Base-by-base conservation (phyloP, 352 stramenopile genomes). In the Globisporangium parvum region DNA sequence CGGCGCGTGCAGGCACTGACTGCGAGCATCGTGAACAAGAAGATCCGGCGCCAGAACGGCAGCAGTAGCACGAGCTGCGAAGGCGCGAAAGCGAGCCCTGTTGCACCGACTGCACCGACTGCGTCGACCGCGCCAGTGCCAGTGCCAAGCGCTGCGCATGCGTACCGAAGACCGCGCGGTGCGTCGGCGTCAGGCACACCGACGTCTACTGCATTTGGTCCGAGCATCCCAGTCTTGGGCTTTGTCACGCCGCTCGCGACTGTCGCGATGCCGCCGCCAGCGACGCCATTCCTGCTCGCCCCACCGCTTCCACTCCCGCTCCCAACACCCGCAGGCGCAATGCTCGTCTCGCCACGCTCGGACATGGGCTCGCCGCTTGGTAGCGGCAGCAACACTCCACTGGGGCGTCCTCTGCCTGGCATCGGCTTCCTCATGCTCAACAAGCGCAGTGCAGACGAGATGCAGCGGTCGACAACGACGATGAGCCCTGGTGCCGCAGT, bases 21-120 rank as follows among this genome's bases (percentile, higher is more conserved):
- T 3, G 72, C 79, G 12, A 71, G 80, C 46, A 90, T 93, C 35
- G 79, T 93, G 35, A 93, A 93, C 66, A 89, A 89, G 69, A 89
- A 90, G 57, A 93, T 91, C 51, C 77, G 84, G 8, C 67, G 75
- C 10, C 60, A 82, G 40, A 78, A 59, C 45, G 51, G 54, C n/a
- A 50, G 20, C 21, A 54, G 24, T 48, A 56, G 40, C 39, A 21
- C 15, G 10, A 37, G 5, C 47, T n/a, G 31, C 47, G 23, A 37
- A 24, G 6, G 23, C 24, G 14, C 40, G 15, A 37, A 37, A 37
- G 31, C 31, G 31, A 37, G 31, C 12, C 31, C 12, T 37, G 31
- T 12, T 37, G 31, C 31, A 8, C 31, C 31, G 31, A 37, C 31
- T 37, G 31, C 26, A 31, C 26, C 26, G 26, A 31, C 26, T 1